These are phyloP conservation scores for Pelargonium cotyledonis DNA, from an alignment of 441 rosid species.

Conservation along the genomic window DNA sequence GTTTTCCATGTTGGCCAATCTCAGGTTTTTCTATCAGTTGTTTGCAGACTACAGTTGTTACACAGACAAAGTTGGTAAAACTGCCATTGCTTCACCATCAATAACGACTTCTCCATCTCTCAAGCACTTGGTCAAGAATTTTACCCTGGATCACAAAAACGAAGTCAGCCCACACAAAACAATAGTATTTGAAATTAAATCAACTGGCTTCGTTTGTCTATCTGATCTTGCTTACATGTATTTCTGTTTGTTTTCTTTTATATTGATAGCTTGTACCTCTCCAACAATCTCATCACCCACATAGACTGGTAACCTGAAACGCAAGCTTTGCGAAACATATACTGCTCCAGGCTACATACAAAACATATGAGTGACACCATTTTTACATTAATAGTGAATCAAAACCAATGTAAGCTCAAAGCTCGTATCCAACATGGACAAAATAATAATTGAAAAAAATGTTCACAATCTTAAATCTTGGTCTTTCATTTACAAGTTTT, in stretches of 20 bases:
- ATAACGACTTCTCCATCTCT: constrained; percentile 51
- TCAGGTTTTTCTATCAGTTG: not conserved
- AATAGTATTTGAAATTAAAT: not conserved
- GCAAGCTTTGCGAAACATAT: constrained; percentile 74
- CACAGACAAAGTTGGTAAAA: constrained; percentile 45
- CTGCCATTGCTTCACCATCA: constrained; percentile 70
- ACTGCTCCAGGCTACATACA: constrained; percentile 72
- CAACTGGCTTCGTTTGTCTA: not conserved
- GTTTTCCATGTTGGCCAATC: too few relatives aligned
- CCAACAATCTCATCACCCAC: constrained; percentile 58
- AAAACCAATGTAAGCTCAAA: not conserved
- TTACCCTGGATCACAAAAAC: constrained; percentile 38
- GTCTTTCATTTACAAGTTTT: not conserved
- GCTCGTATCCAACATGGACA: too few relatives aligned
- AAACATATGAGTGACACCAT: not conserved
- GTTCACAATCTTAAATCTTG: not conserved
- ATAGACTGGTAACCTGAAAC: constrained; percentile 62
- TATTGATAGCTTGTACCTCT: constrained; percentile 41
- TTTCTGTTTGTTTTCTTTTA: constrained; percentile 54
- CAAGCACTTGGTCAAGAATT: constrained; percentile 71
- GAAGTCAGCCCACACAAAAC: constrained; percentile 1
- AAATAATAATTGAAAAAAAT: too few relatives aligned
- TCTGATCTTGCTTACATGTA: constrained; percentile 43
- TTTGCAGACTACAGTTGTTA: constrained; percentile 13
- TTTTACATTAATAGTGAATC: not conserved